Evolutionary conservation across 2,329 filamentous ascomycete species (phyloP).

Genomic region (Didymella sp.): DNA sequence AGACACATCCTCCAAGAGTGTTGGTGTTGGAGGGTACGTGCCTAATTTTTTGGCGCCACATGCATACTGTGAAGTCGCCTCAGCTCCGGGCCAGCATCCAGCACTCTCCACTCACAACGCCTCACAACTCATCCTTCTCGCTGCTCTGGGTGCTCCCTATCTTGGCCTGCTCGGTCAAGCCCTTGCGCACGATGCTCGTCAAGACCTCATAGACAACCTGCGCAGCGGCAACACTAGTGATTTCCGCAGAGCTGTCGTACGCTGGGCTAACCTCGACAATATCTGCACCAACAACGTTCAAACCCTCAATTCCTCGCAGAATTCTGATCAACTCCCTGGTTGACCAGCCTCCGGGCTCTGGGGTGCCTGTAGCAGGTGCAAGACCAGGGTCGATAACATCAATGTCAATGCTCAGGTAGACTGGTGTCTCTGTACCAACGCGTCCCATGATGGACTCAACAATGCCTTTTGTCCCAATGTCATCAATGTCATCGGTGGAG

Average conservation of each 20-base stretch:
- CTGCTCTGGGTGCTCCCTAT: constrained; percentile 23
- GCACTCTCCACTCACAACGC: background rate
- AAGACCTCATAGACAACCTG: constrained; percentile 88
- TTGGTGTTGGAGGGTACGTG: background rate
- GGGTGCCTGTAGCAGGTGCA: constrained; percentile 82
- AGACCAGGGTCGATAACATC: constrained; percentile 79
- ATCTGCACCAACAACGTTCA: constrained; percentile 89
- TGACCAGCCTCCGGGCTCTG: constrained; percentile 90
- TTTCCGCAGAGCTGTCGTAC: constrained; percentile 81
- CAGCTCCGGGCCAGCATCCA: background rate
- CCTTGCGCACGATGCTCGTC: constrained; percentile 73
- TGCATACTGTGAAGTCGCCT: background rate
- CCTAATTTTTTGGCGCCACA: background rate
- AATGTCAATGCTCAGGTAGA: constrained; percentile 83
- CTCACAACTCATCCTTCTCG: constrained; percentile 40
- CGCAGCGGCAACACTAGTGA: constrained; percentile 81
- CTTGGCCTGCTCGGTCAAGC: constrained; percentile 51
- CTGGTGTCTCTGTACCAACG: constrained; percentile 76
- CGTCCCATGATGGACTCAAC: constrained; percentile 72
- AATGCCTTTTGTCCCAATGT: constrained; percentile 75
- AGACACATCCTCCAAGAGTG: background rate
- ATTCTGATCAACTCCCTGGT: constrained; percentile 86
- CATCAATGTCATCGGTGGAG: constrained; percentile 86
- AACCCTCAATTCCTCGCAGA: constrained; percentile 76
- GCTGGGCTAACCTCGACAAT: constrained; percentile 88